These are phyloP conservation scores for Penicillium soppii DNA, from an alignment of 495 filamentous ascomycete species.

Conservation along the genomic window DNA sequence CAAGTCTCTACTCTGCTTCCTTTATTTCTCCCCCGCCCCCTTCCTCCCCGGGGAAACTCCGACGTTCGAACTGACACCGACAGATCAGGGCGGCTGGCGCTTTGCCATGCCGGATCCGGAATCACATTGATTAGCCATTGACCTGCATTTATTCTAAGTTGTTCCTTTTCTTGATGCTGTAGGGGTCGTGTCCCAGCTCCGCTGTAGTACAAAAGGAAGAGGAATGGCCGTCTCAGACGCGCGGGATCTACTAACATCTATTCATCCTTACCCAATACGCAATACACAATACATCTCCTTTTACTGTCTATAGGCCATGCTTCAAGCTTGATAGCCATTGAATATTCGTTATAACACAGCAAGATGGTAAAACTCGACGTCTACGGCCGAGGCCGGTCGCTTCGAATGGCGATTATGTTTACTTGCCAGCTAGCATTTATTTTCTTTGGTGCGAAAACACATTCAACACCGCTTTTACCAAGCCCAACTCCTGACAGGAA, in stretches of 20 bases:
- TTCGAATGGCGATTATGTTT: conserved; percentile 37
- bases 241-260: not conserved
- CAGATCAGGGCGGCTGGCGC: not conserved
- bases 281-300: not conserved
- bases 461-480: too few species aligned
- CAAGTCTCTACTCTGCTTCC: too few species aligned
- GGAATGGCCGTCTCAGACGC: not conserved
- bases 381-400: conserved; percentile 34
- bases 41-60: not conserved
- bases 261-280: not conserved
- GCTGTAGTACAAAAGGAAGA: not conserved
- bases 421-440: conserved; percentile 41
- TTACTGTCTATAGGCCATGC: not conserved
- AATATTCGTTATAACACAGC: not conserved
- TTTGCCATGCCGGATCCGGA: conserved; percentile 4
- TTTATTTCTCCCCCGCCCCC: not conserved
- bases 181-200: not conserved
- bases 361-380: conserved; percentile 29
- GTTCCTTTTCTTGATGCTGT: too few species aligned
- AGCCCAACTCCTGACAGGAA: not conserved
- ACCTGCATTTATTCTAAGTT: not conserved
- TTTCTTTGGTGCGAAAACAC: conserved; percentile 33
- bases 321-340: not conserved
- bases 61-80: not conserved
- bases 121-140: too few species aligned